Conservation (phyloP, 163 green algal species). For the Chloromonas sp. region DNA sequence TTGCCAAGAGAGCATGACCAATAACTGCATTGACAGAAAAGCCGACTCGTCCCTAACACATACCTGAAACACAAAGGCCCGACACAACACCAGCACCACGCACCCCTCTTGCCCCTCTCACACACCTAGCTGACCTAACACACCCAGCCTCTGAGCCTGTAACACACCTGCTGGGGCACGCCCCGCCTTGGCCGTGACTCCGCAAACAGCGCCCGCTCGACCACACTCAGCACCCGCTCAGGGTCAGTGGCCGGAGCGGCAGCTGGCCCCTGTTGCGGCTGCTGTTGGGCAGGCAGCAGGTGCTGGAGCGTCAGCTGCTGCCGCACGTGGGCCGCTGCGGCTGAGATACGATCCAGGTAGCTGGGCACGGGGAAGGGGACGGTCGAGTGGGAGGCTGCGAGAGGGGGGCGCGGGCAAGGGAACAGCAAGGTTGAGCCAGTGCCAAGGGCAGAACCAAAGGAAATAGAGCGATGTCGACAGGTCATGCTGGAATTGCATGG, state of each 20-base stretch:
- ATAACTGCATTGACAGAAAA: no score
- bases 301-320: not conserved
- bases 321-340: not conserved
- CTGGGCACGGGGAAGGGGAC: not conserved
- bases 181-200: not conserved
- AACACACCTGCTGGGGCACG: no score
- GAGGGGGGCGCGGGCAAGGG: no score
- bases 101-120: no score
- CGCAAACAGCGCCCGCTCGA: constrained; percentile 18
- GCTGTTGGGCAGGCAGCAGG: not conserved
- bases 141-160: no score
- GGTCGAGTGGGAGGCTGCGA: not conserved
- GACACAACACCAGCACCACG: no score
- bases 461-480: not conserved
- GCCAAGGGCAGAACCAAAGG: not conserved
- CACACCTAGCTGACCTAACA: no score
- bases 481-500: not conserved
- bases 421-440: not conserved
- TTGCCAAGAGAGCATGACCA: no score
- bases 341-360: not conserved
- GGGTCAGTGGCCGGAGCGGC: not conserved
- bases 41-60: no score
- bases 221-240: constrained; percentile 6
- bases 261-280: not conserved
- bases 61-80: no score